Base-by-base conservation (phyloP, 208 protist genomes). In the Leptomonas pyrrhocoris region DNA sequence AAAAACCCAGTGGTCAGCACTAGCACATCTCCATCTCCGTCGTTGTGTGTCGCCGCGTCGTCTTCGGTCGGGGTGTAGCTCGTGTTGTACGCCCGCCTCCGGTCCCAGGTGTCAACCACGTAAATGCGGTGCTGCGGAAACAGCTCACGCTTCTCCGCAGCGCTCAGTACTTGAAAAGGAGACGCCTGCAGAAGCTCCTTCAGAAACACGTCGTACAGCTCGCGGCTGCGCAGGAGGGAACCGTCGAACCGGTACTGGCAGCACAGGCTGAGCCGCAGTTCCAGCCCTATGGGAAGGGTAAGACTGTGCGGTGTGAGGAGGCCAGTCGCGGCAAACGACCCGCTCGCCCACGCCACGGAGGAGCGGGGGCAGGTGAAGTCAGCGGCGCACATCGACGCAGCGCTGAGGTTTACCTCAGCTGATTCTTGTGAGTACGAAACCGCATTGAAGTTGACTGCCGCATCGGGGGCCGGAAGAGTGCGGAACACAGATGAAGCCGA, bases 1-100 rank as follows among this genome's bases (percentile, higher is more conserved):
- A 95, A 61, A 16, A 61, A 56, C 0, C 92, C 92, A 13, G 84
- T 94, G 23, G 85, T 67, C 72, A 96, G 84, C 11, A 92, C 31
- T 36, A 96, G 69, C n/a, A 96, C 92, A 50, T 96, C 90, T 3
- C 92, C 92, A 55, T 94, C 89, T 0, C 84, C 85, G 43, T 95
- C 84, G 65, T 91, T 89, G 51, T 69, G 40, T 8, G 59, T 30
- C 21, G 67, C 53, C 13, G 63, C 68, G 49, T 94, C 91, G 18
- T 59, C 68, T 18, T 68, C 78, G 0, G 85, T 86, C 7, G 58
- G 72, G 2, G 53, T 46, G 65, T 80, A 86, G 18, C 38, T 58
- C 25, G 69, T 42, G 54, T 86, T 62, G 77, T 88, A 94, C 23
- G 70, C 71, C 0, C 57, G 72, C 42, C 51, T 48, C 18, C 62